Base-by-base conservation (phyloP, 495 filamentous ascomycete genomes). In the Niebla homalea region DNA sequence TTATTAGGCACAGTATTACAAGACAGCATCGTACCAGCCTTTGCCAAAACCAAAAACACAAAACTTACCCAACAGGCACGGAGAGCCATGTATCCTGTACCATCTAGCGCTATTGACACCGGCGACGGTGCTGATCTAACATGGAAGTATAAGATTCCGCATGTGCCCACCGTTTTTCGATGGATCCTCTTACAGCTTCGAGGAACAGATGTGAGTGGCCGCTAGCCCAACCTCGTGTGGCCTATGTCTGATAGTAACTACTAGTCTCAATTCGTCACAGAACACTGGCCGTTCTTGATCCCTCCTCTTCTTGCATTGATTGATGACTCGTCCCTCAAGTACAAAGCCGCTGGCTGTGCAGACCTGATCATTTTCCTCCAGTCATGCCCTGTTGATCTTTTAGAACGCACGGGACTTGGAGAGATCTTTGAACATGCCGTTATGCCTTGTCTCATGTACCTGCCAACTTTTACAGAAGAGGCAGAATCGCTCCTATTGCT, bases 391-490 rank as follows among this genome's bases (percentile, higher is more conserved):
- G 68, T 68, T 5, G 60, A 64, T 23, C 71, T 85, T 3, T 73
- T 98, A 16, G 60, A 60, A 8, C 75, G 78, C 26, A 90, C 86
- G 0, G 90, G 90, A 1, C 73, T 98, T 0, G 77, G 71, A 3
- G 72, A 79, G 0, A 83, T 98, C 20, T 85, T 98, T 57, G 79
- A 87, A 60, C 79, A 88, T 29, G 81, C 86, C 11, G 62, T 94
- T 11, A 74, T 80, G 51, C 87, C 88, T 0, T 79, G 75, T 21
- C 70, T 95, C 1, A 69, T 78, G 14, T 85, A 76, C 50, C 72
- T 96, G 1, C 92, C 92, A 6, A 78, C 74, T 32, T 70, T 95
- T 22, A 95, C 88, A 0, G 81, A 88, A 5, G 79, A 83, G 52
- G 60, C 72, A 0, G 82, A 87, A 48, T 83, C 84, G 2, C 51